phyloP scores from a whole-genome alignment of 495 filamentous ascomycete genomes.

The Hyaloscypha hepaticicola region DNA sequence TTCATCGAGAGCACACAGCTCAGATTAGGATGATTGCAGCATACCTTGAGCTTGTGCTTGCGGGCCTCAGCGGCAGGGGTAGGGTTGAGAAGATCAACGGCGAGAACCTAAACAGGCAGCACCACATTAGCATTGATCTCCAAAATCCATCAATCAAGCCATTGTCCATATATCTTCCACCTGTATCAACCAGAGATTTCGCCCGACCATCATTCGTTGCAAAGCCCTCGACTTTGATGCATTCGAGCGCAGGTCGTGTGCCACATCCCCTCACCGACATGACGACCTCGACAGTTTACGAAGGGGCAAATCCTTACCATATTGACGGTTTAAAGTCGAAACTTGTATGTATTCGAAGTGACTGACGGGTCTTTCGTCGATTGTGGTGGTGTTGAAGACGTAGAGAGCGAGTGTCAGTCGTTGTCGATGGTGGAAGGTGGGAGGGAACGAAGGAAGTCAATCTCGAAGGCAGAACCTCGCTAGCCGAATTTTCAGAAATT shows the following conservation, averaged over 20 bases:
- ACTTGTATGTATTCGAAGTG: constrained; percentile 35
- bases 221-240: constrained; percentile 8
- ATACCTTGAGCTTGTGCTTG: constrained; percentile 99
- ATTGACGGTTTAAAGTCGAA: constrained; percentile 46
- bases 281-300: constrained; percentile 2
- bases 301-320: constrained; percentile 50
- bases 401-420: constrained; percentile 35
- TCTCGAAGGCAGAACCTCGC: not conserved
- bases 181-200: constrained; percentile 5
- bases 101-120: constrained; percentile 77
- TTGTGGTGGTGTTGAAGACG: constrained; percentile 33
- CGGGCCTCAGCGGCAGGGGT: constrained; percentile 90
- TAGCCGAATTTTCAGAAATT: not conserved
- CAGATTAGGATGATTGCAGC: constrained; percentile 23
- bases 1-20: not conserved
- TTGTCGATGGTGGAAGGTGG: constrained; percentile 30
- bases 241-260: constrained; percentile 26
- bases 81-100: constrained; percentile 99
- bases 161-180: constrained; percentile 8
- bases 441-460: constrained; percentile 1
- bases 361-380: constrained; percentile 47
- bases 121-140: constrained; percentile 29
- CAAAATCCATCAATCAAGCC: constrained; percentile 23
- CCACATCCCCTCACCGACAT: constrained; percentile 29
- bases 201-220: not conserved